These are phyloP conservation scores for Vickermania spadyakhi DNA, from an alignment of 208 protist species.

Conservation along the genomic window DNA sequence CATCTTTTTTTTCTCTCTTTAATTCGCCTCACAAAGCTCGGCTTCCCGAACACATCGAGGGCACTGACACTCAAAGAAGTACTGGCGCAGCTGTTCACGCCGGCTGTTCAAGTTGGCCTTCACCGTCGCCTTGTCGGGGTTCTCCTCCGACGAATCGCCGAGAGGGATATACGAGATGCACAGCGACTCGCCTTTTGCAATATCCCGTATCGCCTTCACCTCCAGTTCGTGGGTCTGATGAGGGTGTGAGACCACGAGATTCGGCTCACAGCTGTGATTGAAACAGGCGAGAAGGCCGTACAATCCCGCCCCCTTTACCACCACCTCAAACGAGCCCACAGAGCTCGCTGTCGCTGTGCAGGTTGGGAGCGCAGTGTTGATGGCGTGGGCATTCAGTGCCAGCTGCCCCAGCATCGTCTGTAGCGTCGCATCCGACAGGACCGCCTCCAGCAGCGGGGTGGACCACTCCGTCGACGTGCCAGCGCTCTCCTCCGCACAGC, in stretches of 20 bases:
- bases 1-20: too few relatives aligned
- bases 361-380: conserved; percentile 22
- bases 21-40: too few relatives aligned
- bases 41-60: conserved; percentile 26
- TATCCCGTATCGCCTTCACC: conserved; percentile 29
- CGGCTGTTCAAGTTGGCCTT: conserved; percentile 11
- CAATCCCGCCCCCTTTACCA: conserved; percentile 64
- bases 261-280: conserved; percentile 76
- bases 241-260: conserved; percentile 25
- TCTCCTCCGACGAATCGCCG: background rate
- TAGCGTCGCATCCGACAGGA: conserved; percentile 48
- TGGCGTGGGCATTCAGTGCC: conserved; percentile 56
- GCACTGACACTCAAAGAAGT: conserved; percentile 75
- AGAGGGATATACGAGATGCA: conserved; percentile 78
- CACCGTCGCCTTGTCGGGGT: background rate
- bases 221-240: conserved; percentile 57
- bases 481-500: background rate
- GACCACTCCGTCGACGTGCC: conserved; percentile 17
- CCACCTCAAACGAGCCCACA: conserved; percentile 17
- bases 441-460: conserved; percentile 25
- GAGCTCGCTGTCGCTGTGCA: background rate
- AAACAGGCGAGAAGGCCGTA: conserved; percentile 62
- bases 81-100: conserved; percentile 30
- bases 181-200: conserved; percentile 42
- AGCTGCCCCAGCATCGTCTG: conserved; percentile 60